A percentile compares a stretch with the other conserved stretches of the same genome.
These are phyloP conservation scores for Mesembryanthemum crystallinum DNA, from an alignment of 148 eudicot genomes.

Conservation along the genomic window DNA sequence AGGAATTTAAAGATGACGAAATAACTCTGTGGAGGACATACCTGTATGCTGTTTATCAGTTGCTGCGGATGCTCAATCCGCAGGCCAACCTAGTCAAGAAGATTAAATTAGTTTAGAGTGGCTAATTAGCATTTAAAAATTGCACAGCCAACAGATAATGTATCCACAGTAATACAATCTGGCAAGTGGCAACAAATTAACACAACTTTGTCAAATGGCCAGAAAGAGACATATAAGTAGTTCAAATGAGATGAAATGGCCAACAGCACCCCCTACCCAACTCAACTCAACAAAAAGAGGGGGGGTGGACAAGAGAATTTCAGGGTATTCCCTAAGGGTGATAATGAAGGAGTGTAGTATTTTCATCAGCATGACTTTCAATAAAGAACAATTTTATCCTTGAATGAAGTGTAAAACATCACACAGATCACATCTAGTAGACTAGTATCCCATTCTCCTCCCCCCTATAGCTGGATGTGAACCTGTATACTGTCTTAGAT, in stretches of 20 bases:
- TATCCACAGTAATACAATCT: neutral
- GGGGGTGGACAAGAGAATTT: neutral
- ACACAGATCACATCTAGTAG: no score
- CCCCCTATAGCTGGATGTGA: no score
- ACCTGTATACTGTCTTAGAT: no score
- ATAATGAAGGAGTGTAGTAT: neutral
- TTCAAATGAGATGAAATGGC: neutral
- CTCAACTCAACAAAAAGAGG: neutral
- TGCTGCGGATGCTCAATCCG: conserved; percentile 97
- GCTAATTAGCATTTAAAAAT: conserved; percentile 3
- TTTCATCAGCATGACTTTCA: neutral
- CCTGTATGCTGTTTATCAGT: conserved; percentile 89
- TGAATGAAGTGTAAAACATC: neutral
- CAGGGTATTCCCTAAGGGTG: neutral
- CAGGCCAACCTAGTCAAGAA: conserved; percentile 68
- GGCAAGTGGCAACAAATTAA: neutral
- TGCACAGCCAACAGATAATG: neutral
- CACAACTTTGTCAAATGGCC: neutral
- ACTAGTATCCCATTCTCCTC: no score
- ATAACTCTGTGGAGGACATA: conserved; percentile 19
- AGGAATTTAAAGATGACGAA: neutral
- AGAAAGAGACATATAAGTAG: neutral
- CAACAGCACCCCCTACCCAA: neutral
- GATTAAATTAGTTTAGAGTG: conserved; percentile 11
- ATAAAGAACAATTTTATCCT: neutral